Conservation (phyloP, 495 filamentous ascomycete genomes). For the Aspergillus incahuasiensis region DNA sequence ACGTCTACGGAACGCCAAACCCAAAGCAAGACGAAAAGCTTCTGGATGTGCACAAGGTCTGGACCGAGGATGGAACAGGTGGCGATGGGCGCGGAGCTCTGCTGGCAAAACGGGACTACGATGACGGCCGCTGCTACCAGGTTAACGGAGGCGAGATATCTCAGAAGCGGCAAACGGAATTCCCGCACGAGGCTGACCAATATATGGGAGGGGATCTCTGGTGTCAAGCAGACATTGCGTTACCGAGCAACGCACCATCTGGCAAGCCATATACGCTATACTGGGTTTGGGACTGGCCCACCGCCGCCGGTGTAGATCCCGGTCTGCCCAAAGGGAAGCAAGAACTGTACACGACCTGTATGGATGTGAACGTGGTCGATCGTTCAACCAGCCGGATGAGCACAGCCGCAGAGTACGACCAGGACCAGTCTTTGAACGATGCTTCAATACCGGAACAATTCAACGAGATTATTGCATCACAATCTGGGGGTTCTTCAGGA, state of each 20-base stretch:
- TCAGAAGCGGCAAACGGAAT: constrained; percentile 45
- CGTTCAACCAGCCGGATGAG: constrained; percentile 14
- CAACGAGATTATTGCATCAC: constrained; percentile 16
- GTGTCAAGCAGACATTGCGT: constrained; percentile 72
- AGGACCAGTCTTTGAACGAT: constrained; percentile 33
- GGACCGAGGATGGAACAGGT: constrained; percentile 72
- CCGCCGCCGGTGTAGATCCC: constrained; percentile 40
- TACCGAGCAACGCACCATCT: constrained; percentile 53
- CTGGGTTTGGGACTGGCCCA: constrained; percentile 94
- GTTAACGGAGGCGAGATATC: constrained; percentile 51
- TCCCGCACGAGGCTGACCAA: constrained; percentile 38
- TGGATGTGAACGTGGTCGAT: constrained; percentile 64
- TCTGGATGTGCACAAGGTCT: constrained; percentile 62
- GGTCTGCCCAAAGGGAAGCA: constrained; percentile 48
- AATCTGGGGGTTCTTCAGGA: neutral
- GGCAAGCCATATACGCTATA: constrained; percentile 68
- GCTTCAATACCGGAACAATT: constrained; percentile 38
- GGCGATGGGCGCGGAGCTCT: constrained; percentile 70
- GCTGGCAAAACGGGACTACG: constrained; percentile 67
- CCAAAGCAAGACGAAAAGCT: constrained; percentile 58
- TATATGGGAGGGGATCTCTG: constrained; percentile 52
- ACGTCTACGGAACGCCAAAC: constrained; percentile 74
- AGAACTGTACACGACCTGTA: constrained; percentile 78
- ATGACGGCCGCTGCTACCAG: constrained; percentile 84
- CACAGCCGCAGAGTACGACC: constrained; percentile 18